These are phyloP conservation scores for Tilletia walkeri DNA, from an alignment of 1,284 basidiomycete genomes.

Conservation along the genomic window DNA sequence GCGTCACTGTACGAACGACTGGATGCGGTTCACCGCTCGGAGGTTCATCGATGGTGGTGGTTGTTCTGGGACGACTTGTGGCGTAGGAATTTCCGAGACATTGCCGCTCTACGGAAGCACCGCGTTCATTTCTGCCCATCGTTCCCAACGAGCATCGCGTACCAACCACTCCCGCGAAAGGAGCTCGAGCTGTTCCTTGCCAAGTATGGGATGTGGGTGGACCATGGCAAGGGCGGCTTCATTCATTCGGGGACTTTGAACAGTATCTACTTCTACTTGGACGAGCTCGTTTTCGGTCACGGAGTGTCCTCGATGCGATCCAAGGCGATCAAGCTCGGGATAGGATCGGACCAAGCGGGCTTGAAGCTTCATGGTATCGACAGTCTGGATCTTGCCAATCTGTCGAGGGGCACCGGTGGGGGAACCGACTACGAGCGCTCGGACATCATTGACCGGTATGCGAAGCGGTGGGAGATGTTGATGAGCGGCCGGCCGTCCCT, in stretches of 20 bases:
- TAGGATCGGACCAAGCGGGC: slow-evolving; percentile 67
- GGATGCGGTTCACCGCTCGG: slow-evolving; percentile 61
- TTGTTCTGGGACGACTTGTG: slow-evolving; percentile 68
- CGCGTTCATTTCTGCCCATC: slow-evolving; percentile 69
- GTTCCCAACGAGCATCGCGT: slow-evolving; percentile 72
- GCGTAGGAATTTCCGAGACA: slow-evolving; percentile 37
- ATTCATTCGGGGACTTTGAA: slow-evolving; percentile 73
- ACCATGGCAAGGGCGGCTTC: slow-evolving; percentile 60
- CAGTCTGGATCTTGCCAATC: slow-evolving; percentile 62
- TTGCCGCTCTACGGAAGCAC: slow-evolving; percentile 66
- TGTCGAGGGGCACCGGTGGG: slow-evolving; percentile 61
- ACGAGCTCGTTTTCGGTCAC: slow-evolving; percentile 67
- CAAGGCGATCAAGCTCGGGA: slow-evolving; percentile 48
- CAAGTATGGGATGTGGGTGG: slow-evolving; percentile 66
- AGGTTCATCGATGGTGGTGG: slow-evolving; percentile 75
- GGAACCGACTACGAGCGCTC: slow-evolving; percentile 71
- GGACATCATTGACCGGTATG: slow-evolving; percentile 46
- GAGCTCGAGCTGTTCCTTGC: slow-evolving; percentile 67
- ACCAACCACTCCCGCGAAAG: slow-evolving; percentile 69
- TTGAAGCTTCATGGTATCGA: slow-evolving; percentile 63
- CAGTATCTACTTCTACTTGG: slow-evolving; percentile 71
- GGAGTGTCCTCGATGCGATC: slow-evolving; percentile 27
- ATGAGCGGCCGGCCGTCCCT: slow-evolving; percentile 27
- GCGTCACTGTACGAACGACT: slow-evolving; percentile 66
- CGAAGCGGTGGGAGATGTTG: slow-evolving; percentile 37